Evolutionary conservation across 148 eudicot genomes (phyloP), one percentile per base, ranked within the genome.

Genomic region (Vaccinium macrocarpon): DNA sequence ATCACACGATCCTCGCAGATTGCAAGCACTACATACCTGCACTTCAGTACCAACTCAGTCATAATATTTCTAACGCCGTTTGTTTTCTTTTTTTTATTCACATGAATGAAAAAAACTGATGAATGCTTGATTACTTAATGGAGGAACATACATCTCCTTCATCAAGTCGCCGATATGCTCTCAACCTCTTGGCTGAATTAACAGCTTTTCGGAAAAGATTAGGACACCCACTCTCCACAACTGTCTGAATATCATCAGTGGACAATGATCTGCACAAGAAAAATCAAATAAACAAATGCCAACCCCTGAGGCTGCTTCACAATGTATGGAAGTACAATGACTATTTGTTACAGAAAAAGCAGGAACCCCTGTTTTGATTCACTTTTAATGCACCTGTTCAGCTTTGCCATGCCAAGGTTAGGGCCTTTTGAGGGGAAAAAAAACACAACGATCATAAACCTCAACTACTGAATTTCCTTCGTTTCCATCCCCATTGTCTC

Each of bases 161-260:
- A 84, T 92, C 92, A 68, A 95, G 87, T 61, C 85, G 84, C 76
- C 91, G 62, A 88, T 90, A 89, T 38, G 88, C 92, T 85, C 99
- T 91, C 90, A 97, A 87, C 87, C 98, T 90, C 82, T 97, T 97
- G 9, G 95, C 95, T 15, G 99, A 97, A 84, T 97, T 97, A 61
- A 97, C 94, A 81, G 90, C 88, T 90, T 97, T 97, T 15, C 99
- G 91, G 27, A 88, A 79, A 83, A 93, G 82, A 86, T 91, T 95
- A 62, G 99, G 99, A 81, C 99, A 97, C 15, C 98, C 98, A 73
- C 83, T 84, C 87, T 86, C 94, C 83, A 97, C 99, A 73, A 95
- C 57, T 27, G 84, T 80, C 78, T 86, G 91, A 80, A 97, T 91
- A 85, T 97, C 96, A 76, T 84, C 91, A 70, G 79, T 84, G 32